These are phyloP conservation scores for Pythium coloratum DNA, from an alignment of 352 stramenopile species.

Conservation along the genomic window DNA sequence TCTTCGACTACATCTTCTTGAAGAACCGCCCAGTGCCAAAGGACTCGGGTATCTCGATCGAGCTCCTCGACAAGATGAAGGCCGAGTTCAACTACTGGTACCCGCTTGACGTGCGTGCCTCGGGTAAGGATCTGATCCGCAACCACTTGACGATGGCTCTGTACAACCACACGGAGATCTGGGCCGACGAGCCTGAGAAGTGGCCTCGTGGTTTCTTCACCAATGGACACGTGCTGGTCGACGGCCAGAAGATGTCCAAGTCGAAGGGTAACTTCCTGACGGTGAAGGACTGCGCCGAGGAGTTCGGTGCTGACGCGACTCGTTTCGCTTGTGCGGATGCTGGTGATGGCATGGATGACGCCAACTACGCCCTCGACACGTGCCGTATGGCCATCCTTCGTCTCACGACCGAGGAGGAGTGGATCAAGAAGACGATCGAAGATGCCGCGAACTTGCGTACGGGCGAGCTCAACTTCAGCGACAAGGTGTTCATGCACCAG, in stretches of 20 bases:
- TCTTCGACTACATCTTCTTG: conserved; percentile 99
- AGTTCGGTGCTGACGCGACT: conserved; percentile 96
- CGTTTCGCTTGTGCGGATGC: conserved; percentile 98
- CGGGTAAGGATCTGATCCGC: conserved; percentile 95
- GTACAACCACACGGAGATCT: conserved; percentile 99
- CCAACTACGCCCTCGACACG: conserved; percentile 98
- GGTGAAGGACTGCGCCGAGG: conserved; percentile 95
- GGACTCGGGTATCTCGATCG: conserved; percentile 85
- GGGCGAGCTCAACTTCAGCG: conserved; percentile 87
- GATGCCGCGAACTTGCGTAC: conserved; percentile 86
- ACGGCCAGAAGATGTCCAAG: conserved; percentile 99
- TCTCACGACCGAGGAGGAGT: conserved; percentile 97
- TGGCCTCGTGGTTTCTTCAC: conserved; percentile 99
- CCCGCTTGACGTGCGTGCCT: conserved; percentile 98
- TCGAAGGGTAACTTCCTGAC: conserved; percentile 99
- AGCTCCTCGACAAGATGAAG: conserved; percentile 93
- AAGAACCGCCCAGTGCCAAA: conserved; percentile 77
- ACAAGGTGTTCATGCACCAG: conserved; percentile 96
- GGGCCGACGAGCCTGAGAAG: conserved; percentile 96
- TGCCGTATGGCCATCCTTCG: conserved; percentile 97
- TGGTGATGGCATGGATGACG: conserved; percentile 98
- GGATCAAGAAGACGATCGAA: conserved; percentile 93
- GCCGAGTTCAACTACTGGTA: conserved; percentile 99
- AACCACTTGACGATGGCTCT: conserved; percentile 99
- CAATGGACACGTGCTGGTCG: conserved; percentile 97